A percentile compares a stretch with the other conserved stretches of the same genome.
These are phyloP conservation scores for Hypoxylon fragiforme DNA, from an alignment of 495 filamentous ascomycete species.

Conservation along the genomic window DNA sequence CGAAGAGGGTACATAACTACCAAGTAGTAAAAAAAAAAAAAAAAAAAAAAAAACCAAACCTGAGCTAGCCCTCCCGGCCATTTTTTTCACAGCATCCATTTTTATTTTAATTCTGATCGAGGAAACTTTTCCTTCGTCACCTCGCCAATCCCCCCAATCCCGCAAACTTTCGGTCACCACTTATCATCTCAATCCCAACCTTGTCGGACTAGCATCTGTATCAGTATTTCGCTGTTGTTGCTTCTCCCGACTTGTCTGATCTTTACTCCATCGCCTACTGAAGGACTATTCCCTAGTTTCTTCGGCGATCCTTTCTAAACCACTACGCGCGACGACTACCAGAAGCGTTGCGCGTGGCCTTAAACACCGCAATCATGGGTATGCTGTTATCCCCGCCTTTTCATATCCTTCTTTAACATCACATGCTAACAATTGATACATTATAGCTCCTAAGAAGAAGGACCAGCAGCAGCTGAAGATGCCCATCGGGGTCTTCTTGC, in stretches of 20 bases:
- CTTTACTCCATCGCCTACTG: not conserved
- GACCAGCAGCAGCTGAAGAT: slow-evolving; percentile 82
- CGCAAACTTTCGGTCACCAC: slow-evolving; percentile 14
- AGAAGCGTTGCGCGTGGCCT: slow-evolving; percentile 46
- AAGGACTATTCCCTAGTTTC: slow-evolving; percentile 22
- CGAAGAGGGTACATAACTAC: too few relatives aligned
- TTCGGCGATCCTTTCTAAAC: slow-evolving; percentile 29
- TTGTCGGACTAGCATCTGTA: slow-evolving; percentile 8
- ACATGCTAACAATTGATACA: slow-evolving; percentile 27
- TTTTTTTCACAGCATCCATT: slow-evolving; percentile 28
- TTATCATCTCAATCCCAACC: slow-evolving; percentile 17
- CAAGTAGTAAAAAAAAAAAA: too few relatives aligned
- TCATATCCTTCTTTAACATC: slow-evolving; percentile 9
- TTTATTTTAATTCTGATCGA: slow-evolving; percentile 20
- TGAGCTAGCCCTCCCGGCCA: slow-evolving; percentile 30
- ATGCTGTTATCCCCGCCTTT: slow-evolving; percentile 45
- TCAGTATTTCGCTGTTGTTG: slow-evolving; percentile 5
- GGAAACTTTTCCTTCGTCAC: slow-evolving; percentile 30
- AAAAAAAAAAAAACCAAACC: slow-evolving; percentile 31
- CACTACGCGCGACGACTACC: slow-evolving; percentile 50
- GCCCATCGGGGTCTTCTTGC: slow-evolving; percentile 88
- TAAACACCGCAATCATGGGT: slow-evolving; percentile 85
- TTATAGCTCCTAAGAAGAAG: slow-evolving; percentile 83
- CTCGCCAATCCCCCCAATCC: slow-evolving; percentile 25
- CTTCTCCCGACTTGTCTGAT: too few relatives aligned